phyloP scores from a whole-genome alignment of 1,139 yeast species.

The Suhomyces bokatorum region DNA sequence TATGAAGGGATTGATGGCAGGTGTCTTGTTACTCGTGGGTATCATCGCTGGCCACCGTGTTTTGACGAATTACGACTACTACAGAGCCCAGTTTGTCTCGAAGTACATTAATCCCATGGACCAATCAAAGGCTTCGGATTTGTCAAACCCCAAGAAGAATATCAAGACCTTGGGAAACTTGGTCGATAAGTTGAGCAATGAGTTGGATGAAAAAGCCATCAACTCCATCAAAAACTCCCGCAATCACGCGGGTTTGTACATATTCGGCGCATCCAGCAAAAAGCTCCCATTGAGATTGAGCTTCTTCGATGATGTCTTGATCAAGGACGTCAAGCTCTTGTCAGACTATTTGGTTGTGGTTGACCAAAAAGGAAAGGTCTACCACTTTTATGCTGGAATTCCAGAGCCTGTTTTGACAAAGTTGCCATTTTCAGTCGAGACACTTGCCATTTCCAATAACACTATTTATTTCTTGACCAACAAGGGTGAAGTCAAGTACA shows the following conservation, averaged over 20 bases:
- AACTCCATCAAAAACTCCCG: slow-evolving; percentile 27
- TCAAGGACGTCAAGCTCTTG: slow-evolving; percentile 58
- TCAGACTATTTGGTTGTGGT: slow-evolving; percentile 59
- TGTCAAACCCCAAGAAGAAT: slow-evolving; percentile 32
- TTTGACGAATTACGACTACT: slow-evolving; percentile 42
- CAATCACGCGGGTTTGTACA: slow-evolving; percentile 36
- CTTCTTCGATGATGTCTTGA: slow-evolving; percentile 60
- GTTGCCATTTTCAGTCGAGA: slow-evolving; percentile 47
- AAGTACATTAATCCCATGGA: slow-evolving; percentile 34
- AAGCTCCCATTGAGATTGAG: slow-evolving; percentile 61
- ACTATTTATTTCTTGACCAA: slow-evolving; percentile 57
- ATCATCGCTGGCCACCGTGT: slow-evolving; percentile 41
- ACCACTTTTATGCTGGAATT: slow-evolving; percentile 59
- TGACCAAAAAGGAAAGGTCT: slow-evolving; percentile 69
- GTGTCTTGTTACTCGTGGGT: slow-evolving; percentile 33
- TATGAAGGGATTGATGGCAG: slow-evolving; percentile 36
- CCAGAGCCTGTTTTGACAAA: slow-evolving; percentile 26
- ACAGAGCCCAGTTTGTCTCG: slow-evolving; percentile 29
- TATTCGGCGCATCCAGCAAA: slow-evolving; percentile 38
- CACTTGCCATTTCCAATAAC: slow-evolving; percentile 55
- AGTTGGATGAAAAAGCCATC: slow-evolving; percentile 38
- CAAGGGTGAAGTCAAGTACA: slow-evolving; percentile 52
- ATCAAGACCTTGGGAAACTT: slow-evolving; percentile 27
- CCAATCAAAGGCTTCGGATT: slow-evolving; percentile 28
- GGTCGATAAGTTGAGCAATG: slow-evolving; percentile 29